These are phyloP conservation scores for Kurtzmaniella fragi DNA, from an alignment of 805 yeast genomes.

Conservation along the genomic window DNA sequence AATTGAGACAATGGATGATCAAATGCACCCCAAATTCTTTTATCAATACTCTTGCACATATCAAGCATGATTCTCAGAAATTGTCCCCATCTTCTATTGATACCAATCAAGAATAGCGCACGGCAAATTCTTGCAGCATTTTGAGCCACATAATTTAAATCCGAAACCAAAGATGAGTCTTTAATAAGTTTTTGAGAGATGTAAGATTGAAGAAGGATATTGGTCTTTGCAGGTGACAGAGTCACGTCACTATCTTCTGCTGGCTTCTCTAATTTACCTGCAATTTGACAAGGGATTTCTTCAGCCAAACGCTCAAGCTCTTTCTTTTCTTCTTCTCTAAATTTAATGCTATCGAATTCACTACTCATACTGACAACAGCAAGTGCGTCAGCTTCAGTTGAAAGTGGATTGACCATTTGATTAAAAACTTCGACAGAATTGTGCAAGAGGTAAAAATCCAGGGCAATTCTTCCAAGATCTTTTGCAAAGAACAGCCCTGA, in stretches of 20 bases:
- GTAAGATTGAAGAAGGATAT: conserved; percentile 80
- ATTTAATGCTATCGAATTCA: conserved; percentile 87
- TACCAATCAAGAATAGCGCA: conserved; percentile 81
- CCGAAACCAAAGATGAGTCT: conserved; percentile 82
- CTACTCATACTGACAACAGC: conserved; percentile 88
- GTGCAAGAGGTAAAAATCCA: conserved; percentile 84
- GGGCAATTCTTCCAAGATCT: conserved; percentile 90
- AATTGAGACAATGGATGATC: conserved; percentile 89
- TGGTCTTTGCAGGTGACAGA: conserved; percentile 79
- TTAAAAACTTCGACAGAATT: conserved; percentile 88
- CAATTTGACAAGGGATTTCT: conserved; percentile 68
- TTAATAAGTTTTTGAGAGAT: conserved; percentile 69
- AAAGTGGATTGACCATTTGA: conserved; percentile 73
- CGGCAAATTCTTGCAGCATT: conserved; percentile 91
- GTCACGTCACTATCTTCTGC: conserved; percentile 78
- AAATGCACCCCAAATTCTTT: conserved; percentile 73
- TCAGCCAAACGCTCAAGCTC: conserved; percentile 66
- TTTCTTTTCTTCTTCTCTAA: conserved; percentile 78
- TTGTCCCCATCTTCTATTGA: conserved; percentile 88
- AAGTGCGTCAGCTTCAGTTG: conserved; percentile 88
- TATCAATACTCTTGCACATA: conserved; percentile 82
- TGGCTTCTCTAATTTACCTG: conserved; percentile 44
- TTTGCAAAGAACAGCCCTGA: conserved; percentile 77
- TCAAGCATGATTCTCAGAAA: conserved; percentile 71
- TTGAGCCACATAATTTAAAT: conserved; percentile 90